These are phyloP conservation scores for Erysimum cheiri DNA, from an alignment of 441 rosid genomes.

Conservation along the genomic window DNA sequence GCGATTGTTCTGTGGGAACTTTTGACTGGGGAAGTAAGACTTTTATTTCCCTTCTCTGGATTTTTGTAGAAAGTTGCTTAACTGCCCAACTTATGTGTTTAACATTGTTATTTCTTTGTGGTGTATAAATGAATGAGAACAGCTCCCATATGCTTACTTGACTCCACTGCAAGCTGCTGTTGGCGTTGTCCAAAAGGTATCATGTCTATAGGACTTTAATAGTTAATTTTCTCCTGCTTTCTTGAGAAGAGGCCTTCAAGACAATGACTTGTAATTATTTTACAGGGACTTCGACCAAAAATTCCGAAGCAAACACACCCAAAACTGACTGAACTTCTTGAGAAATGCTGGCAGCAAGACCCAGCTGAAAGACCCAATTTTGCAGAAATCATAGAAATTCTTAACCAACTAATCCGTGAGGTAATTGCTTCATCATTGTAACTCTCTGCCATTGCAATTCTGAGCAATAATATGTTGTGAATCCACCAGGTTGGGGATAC, in stretches of 20 bases:
- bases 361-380: slow-evolving; percentile 81
- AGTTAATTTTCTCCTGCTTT: not conserved
- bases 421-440: slow-evolving; percentile 46
- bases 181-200: slow-evolving; percentile 95
- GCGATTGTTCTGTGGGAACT: slow-evolving; percentile 92
- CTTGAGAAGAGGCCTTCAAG: not conserved
- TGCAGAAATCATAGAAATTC: slow-evolving; percentile 70
- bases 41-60: not conserved
- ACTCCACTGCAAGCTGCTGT: slow-evolving; percentile 98
- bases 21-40: slow-evolving; percentile 85
- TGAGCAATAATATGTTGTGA: slow-evolving; percentile 28
- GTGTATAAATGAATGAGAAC: slow-evolving; percentile 39
- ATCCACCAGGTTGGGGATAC: slow-evolving; percentile 65
- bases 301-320: slow-evolving; percentile 84
- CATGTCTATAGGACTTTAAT: not conserved
- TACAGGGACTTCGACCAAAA: slow-evolving; percentile 80
- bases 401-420: slow-evolving; percentile 70
- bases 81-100: not conserved
- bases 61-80: not conserved
- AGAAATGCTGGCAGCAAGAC: slow-evolving; percentile 90
- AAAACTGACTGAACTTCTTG: slow-evolving; percentile 72
- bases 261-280: slow-evolving; percentile 9
- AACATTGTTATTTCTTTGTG: not conserved
- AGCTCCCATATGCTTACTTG: slow-evolving; percentile 81
- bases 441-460: slow-evolving; percentile 9